Evolutionary conservation across 2,329 filamentous ascomycete species (phyloP).

Genomic region (Epichloe brachyelytri): DNA sequence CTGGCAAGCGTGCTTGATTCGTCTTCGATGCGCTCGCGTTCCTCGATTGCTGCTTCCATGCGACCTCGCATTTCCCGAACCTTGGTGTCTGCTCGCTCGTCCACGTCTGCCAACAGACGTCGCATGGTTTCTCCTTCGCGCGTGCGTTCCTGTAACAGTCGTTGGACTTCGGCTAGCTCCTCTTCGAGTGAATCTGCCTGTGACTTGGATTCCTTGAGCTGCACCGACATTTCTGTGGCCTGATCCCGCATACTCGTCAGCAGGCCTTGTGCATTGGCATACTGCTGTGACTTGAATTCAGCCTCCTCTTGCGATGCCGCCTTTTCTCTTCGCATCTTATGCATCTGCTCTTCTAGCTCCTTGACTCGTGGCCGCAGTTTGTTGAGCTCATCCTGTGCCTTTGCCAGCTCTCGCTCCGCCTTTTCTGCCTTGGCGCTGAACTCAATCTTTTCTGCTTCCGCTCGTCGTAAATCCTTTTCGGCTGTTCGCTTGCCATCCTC

Average conservation of each 20-base stretch:
- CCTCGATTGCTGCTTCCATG: slow-evolving; percentile 84
- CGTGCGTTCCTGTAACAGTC: slow-evolving; percentile 74
- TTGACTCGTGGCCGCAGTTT: slow-evolving; percentile 48
- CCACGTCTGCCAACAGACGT: slow-evolving; percentile 71
- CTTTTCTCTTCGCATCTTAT: slow-evolving; percentile 55
- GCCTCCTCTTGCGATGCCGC: slow-evolving; percentile 62
- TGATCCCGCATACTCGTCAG: slow-evolving; percentile 91
- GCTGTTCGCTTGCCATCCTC: slow-evolving; percentile 68
- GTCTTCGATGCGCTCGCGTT: slow-evolving; percentile 84
- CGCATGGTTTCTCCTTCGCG: slow-evolving; percentile 94
- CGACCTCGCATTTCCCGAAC: slow-evolving; percentile 79
- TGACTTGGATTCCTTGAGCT: slow-evolving; percentile 78
- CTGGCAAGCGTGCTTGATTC: slow-evolving; percentile 70
- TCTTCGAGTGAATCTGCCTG: slow-evolving; percentile 82
- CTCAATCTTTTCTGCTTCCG: slow-evolving; percentile 70
- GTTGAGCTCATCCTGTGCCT: slow-evolving; percentile 59
- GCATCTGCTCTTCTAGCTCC: slow-evolving; percentile 61
- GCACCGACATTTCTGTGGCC: slow-evolving; percentile 72
- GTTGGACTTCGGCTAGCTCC: slow-evolving; percentile 78
- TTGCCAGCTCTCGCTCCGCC: slow-evolving; percentile 53
- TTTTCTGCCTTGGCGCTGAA: slow-evolving; percentile 62
- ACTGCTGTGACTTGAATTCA: slow-evolving; percentile 73
- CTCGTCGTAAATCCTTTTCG: slow-evolving; percentile 63
- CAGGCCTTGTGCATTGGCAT: slow-evolving; percentile 70
- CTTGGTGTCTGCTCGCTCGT: slow-evolving; percentile 67